These are phyloP conservation scores for Peronospora destructor DNA, from an alignment of 352 stramenopile species.

Conservation along the genomic window DNA sequence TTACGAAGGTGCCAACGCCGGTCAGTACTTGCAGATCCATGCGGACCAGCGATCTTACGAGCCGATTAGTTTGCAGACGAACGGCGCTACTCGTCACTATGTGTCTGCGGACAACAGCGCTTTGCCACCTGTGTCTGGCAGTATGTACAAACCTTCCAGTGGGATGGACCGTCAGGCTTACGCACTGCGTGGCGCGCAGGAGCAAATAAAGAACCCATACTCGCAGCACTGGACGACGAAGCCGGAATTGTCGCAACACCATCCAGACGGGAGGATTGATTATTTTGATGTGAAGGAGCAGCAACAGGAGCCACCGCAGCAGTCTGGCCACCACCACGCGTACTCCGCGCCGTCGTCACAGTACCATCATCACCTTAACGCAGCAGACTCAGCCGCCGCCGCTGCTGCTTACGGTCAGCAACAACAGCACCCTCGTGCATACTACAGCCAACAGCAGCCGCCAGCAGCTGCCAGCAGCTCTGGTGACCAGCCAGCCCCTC, in stretches of 20 bases:
- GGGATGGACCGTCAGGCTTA: constrained; percentile 37
- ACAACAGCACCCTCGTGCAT: constrained; percentile 29
- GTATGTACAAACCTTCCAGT: constrained; percentile 39
- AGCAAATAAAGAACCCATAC: constrained; percentile 54
- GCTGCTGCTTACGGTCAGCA: constrained; percentile 48
- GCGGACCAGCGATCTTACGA: constrained; percentile 71
- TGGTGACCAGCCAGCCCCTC: constrained; percentile 21
- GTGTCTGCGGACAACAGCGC: constrained; percentile 36
- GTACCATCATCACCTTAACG: constrained; percentile 66
- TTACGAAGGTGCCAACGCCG: constrained; percentile 43
- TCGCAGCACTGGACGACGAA: constrained; percentile 59
- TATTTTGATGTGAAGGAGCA: constrained; percentile 78
- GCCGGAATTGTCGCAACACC: constrained; percentile 34
- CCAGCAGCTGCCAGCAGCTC: constrained; percentile 11
- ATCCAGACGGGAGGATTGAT: constrained; percentile 39
- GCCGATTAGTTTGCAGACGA: constrained; percentile 46
- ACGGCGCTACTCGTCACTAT: constrained; percentile 39
- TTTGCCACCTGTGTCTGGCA: constrained; percentile 40
- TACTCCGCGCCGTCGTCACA: constrained; percentile 44
- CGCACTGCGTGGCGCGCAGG: constrained; percentile 12
- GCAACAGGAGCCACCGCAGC: constrained; percentile 35
- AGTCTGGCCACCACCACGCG: constrained; percentile 37
- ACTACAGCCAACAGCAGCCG: constrained; percentile 49
- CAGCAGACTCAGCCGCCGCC: constrained; percentile 48
- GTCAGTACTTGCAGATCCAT: constrained; percentile 73